Evolutionary conservation across 2,329 filamentous ascomycete genomes (phyloP).

Genomic region (Aspergillus sclerotialis): DNA sequence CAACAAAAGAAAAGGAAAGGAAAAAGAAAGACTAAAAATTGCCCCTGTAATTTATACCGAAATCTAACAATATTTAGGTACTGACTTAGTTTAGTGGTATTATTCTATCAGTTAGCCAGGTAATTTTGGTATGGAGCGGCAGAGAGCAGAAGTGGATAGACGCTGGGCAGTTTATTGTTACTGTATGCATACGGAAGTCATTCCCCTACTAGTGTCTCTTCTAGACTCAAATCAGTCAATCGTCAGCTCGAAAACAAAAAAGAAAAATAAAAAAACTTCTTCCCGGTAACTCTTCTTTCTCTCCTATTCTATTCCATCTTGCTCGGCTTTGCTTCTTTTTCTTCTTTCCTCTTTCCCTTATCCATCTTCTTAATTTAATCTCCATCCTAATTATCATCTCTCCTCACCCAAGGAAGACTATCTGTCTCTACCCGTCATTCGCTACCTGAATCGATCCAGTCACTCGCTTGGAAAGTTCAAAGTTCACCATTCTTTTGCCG

Average conservation of each 20-base stretch:
- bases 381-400: too few relatives aligned
- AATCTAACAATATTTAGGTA: too few relatives aligned
- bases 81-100: too few relatives aligned
- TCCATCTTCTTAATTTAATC: background rate
- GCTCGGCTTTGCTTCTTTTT: conserved; percentile 1
- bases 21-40: conserved; percentile 2
- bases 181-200: too few relatives aligned
- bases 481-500: background rate
- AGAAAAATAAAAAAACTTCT: background rate
- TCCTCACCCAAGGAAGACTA: too few relatives aligned
- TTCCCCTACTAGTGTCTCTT: background rate
- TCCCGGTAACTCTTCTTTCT: conserved; percentile 3
- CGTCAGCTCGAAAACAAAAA: background rate
- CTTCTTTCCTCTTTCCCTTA: conserved; percentile 1
- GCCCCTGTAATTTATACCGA: too few relatives aligned
- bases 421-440: too few relatives aligned
- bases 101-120: too few relatives aligned
- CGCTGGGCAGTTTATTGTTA: too few relatives aligned
- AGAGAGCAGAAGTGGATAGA: too few relatives aligned
- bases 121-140: too few relatives aligned
- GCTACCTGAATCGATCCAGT: too few relatives aligned
- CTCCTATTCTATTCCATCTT: conserved; percentile 6
- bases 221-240: background rate
- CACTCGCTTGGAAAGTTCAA: background rate
- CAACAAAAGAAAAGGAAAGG: conserved; percentile 1